Base-by-base conservation (phyloP, 176 grass and related monocot genomes). In the Rhynchospora breviuscula region DNA sequence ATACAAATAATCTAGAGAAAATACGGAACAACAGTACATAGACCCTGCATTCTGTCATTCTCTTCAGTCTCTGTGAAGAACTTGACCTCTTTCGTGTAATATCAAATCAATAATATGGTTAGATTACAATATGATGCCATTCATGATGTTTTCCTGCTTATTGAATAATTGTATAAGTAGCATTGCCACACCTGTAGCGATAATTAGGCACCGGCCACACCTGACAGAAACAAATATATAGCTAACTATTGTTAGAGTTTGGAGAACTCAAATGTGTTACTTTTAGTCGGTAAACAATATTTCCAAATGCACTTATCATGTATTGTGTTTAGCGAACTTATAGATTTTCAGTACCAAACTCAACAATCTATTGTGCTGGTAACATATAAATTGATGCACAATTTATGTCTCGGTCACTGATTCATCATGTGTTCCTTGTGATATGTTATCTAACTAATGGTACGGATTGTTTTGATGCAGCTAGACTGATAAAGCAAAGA, bases 171-270 rank as follows among this genome's bases (percentile, higher is more conserved):
- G 95, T 98, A 58, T 92, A 98, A 83, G 95, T 92, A 15, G 95
- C 95, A 88, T 95, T 98, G 63, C 95, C 95, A 85, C 95, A 98
- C 89, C 95, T 93, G 86, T 98, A 98, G 63, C 95, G 95, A 86
- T 98, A 98, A 95, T 98, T 98, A 80, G 95, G 95, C 7, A 92
- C 95, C 73, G 95, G 95, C 92, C 95, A 98, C 51, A 98, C 92
- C 92, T 98, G 92, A 67, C 67, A 14, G 26, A 29, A 84, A 86
- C 44, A 4, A 87, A 78, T 21, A 61, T 29, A 29, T 56, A 65
- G 67, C 67, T 43, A 21, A 47, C 46, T 69, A 18, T 19, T 46
- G n/a, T 46, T 45, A 29, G 1, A 46, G 15, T 29, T 29, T 29
- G 26, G 26, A 29, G 26, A 29, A 29, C 26, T 29, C 26, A 29